phyloP scores from a whole-genome alignment of 2,329 filamentous ascomycete genomes.

The Sordariomycetes sp. region DNA sequence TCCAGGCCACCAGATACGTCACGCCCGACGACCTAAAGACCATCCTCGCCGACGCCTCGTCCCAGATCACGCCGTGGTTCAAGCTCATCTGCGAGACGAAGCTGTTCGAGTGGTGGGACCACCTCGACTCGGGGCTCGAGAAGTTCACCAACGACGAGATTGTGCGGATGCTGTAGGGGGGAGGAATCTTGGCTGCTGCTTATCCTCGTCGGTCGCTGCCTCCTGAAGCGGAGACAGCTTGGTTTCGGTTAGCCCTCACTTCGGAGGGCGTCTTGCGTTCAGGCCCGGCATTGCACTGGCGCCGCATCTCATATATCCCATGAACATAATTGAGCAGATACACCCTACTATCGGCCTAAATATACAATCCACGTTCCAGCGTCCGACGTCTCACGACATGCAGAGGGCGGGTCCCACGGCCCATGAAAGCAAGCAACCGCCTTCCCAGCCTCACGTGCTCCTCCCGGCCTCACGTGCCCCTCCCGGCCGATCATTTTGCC shows the following conservation, averaged over 20 bases:
- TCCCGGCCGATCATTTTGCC: neutral
- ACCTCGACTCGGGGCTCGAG: slow-evolving; percentile 70
- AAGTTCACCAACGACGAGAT: slow-evolving; percentile 77
- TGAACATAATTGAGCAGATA: neutral
- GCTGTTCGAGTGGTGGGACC: slow-evolving; percentile 96
- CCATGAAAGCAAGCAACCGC: too few species aligned
- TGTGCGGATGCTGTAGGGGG: slow-evolving; percentile 57
- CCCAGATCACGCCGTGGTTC: slow-evolving; percentile 97
- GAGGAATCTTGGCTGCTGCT: neutral
- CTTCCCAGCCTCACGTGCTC: neutral
- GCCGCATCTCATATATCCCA: neutral
- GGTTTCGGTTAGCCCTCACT: neutral
- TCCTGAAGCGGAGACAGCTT: too few species aligned
- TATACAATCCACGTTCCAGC: neutral
- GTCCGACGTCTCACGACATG: neutral
- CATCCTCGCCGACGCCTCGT: slow-evolving; percentile 69
- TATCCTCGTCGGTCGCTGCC: neutral
- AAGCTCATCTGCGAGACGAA: slow-evolving; percentile 97
- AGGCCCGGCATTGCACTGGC: neutral
- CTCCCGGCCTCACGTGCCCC: neutral
- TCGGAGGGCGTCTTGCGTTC: neutral
- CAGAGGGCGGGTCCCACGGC: neutral
- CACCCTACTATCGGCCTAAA: neutral
- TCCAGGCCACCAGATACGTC: slow-evolving; percentile 75
- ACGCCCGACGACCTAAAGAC: slow-evolving; percentile 69